Base-by-base conservation (phyloP, 2,329 filamentous ascomycete species). In the Plectosphaerella cucumerina region DNA sequence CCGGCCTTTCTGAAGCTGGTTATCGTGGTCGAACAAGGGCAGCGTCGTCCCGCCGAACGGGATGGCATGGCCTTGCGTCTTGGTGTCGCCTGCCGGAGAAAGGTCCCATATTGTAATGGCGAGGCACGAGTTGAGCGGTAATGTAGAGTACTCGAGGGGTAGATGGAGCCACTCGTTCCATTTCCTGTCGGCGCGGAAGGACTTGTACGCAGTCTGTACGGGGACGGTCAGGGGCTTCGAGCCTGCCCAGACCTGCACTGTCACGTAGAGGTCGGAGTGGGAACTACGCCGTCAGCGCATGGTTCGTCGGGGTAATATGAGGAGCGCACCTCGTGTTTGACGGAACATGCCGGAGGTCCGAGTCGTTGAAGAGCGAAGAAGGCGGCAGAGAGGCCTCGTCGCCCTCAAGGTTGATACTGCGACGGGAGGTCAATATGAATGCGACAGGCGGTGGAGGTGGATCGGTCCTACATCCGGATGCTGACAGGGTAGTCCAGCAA, bases 91-190 rank as follows among this genome's bases (percentile, higher is more conserved):
- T 11, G 86, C 83, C 0, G 92, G 90, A 2, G 90, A 95, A 15
- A 97, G 70, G 64, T 99, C 95, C 94, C 94, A 99, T 52, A 97
- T 73, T 1, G 95, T 99, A 53, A 99, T 90, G 18, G 92, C 92
- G 34, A 99, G 78, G 62, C 90, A 88, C 2, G 92, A 85, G 60
- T 90, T 89, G 42, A 86, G 74, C 1, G 94, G 92, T 1, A 96
- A 80, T 52, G 87, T 86, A 55, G 89, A 86, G 68, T 97, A 94
- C 5, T 85, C 81, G 54, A 97, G 84, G 1, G 94, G 93, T 37
- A 99, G 74, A 31, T 87, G 84, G 23, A 99, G 81, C 94, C 95
- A 99, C 73, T 97, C 93, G 65, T 96, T 96, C 94, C 94, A 97
- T 64, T 84, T 82, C 71, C 85, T 73, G 62, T 87, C 84, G 34